Evolutionary conservation across 1,284 basidiomycete genomes (phyloP), one percentile per base, ranked within the genome.

Genomic region (Sporisorium reilianum): DNA sequence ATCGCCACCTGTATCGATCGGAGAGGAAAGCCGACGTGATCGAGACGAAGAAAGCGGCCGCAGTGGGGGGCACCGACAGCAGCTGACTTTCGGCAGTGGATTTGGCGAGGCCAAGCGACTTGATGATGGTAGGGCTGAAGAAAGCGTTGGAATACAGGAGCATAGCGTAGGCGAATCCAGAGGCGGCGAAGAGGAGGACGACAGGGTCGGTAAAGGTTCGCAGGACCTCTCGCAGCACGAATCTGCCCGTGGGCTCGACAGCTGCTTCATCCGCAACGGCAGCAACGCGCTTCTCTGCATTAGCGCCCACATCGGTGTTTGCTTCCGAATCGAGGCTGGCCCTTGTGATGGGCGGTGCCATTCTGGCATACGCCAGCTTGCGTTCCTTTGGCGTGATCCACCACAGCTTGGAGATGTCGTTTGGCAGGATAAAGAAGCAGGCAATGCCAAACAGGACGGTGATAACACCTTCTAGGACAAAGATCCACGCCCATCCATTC

Each of bases 101-200:
- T 10, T 59, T 64, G 36, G 66, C 67, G 16, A 82, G 65, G 20
- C 54, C 57, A 16, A 78, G 73, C 20, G 55, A 40, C 36, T 73
- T 67, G 57, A 82, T 77, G 64, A 83, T 80, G n/a, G 72, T 79
- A 2, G 81, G 80, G 12, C 72, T 63, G 68, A 83, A 83, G 50
- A 81, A 75, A 16, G 81, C 71, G 34, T 69, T 55, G 5, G 76
- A 78, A 53, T 80, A 83, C 10, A 83, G 56, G 6, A 70, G 45
- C 5, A 72, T 63, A 11, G 78, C 78, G 32, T 64, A 66, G 25
- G 75, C 70, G 52, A 76, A 82, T 10, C 79, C 77, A n/a, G 66
- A 52, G 5, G 60, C 63, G 16, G 72, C 73, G 22, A 78, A 59
- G 14, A 80, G 58, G 6, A 66, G 45, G 3, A 79, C 69, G 20